Conservation (phyloP, 176 grass and related monocot species). For the Musa acuminata region DNA sequence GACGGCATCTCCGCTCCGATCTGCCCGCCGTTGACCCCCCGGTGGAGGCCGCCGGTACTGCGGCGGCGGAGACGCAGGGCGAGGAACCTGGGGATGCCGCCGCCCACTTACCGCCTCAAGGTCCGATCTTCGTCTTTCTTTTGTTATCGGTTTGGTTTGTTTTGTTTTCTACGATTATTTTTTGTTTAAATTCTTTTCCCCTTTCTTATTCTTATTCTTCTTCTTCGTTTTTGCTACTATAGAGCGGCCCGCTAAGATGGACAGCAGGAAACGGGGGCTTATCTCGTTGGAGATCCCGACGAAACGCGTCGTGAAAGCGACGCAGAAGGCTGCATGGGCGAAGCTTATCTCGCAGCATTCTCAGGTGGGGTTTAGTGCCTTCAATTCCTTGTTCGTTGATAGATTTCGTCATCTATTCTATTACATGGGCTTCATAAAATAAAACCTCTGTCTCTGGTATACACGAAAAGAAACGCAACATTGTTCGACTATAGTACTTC, state of each 20-base stretch:
- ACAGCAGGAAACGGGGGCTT: conserved; percentile 23
- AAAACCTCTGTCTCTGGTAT: neutral
- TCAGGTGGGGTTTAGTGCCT: conserved; percentile 31
- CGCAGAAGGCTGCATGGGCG: conserved; percentile 52
- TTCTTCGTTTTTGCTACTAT: neutral
- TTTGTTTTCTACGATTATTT: neutral
- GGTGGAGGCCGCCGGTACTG: conserved; percentile 12
- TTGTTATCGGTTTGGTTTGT: neutral
- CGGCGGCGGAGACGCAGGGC: conserved; percentile 4
- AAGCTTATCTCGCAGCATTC: conserved; percentile 86
- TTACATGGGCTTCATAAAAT: neutral
- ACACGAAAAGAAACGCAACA: neutral
- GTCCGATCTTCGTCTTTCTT: neutral
- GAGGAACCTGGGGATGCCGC: neutral
- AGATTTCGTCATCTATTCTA: neutral
- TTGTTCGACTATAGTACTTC: neutral
- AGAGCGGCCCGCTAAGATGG: conserved; percentile 20
- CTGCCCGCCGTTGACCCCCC: neutral
- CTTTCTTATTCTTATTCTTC: neutral
- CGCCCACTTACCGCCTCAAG: neutral
- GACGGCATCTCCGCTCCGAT: neutral
- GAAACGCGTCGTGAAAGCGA: conserved; percentile 25
- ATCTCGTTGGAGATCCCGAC: neutral
- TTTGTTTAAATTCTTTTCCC: neutral
- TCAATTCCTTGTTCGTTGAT: neutral